Conservation (phyloP, 768 basidiomycete genomes). For the Cyathus striatus region DNA sequence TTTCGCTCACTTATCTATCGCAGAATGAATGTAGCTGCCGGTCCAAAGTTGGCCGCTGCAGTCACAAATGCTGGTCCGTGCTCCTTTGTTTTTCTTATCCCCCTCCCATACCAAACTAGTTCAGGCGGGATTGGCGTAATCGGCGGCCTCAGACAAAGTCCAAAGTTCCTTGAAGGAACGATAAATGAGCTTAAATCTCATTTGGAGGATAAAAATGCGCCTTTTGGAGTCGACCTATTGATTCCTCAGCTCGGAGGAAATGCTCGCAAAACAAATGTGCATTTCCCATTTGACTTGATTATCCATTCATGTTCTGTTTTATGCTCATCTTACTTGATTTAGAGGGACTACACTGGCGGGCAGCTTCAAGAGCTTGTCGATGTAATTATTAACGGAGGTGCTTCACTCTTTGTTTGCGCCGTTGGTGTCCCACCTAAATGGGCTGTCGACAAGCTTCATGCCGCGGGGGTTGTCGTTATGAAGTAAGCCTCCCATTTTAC, state of each 20-base stretch:
- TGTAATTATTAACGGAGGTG: slow-evolving; percentile 69
- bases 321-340: background rate
- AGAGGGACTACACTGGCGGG: slow-evolving; percentile 74
- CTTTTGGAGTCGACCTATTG: slow-evolving; percentile 80
- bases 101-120: too few species aligned
- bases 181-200: slow-evolving; percentile 72
- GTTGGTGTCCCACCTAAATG: slow-evolving; percentile 82
- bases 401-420: slow-evolving; percentile 78
- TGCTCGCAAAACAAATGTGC: slow-evolving; percentile 77
- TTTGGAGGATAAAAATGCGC: slow-evolving; percentile 70
- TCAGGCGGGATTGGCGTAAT: slow-evolving; percentile 89
- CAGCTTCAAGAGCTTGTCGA: slow-evolving; percentile 74
- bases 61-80: slow-evolving; percentile 95
- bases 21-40: slow-evolving; percentile 86
- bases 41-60: slow-evolving; percentile 78
- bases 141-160: slow-evolving; percentile 73
- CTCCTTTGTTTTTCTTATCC: too few species aligned
- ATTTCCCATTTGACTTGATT: slow-evolving; percentile 8
- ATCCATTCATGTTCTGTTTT: background rate
- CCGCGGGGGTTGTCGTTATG: slow-evolving; percentile 77
- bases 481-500: slow-evolving; percentile 46
- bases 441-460: slow-evolving; percentile 77
- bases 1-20: background rate
- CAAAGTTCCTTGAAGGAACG: slow-evolving; percentile 59
- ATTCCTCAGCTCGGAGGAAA: slow-evolving; percentile 79